Percentiles rank a stretch among this genome's conserved stretches.
phyloP scores from a whole-genome alignment of 164 flowering plant species.

The Stephania cephalantha region DNA sequence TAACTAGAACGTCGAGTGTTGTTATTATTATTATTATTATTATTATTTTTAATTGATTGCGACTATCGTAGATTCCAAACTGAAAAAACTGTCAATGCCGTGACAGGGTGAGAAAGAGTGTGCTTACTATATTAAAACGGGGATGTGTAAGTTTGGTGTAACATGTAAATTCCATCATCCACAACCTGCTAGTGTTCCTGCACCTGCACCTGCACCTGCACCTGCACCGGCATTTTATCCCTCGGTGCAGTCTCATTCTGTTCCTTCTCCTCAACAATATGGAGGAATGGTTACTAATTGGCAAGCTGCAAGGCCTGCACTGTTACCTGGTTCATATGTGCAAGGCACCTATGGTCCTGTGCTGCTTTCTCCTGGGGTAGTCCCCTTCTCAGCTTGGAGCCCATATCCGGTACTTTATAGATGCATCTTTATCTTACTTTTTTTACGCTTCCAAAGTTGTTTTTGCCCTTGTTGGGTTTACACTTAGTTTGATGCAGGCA shows the following conservation, averaged over 20 bases:
- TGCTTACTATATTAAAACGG: constrained; percentile 76
- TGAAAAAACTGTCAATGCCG: background rate
- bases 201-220: constrained; percentile 42
- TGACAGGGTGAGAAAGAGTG: constrained; percentile 96
- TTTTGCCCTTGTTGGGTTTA: background rate
- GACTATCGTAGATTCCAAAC: background rate
- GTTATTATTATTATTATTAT: background rate
- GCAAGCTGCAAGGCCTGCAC: constrained; percentile 64
- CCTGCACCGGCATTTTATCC: constrained; percentile 47
- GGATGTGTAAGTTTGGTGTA: constrained; percentile 84
- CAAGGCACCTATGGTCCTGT: constrained; percentile 72
- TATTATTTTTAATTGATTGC: background rate
- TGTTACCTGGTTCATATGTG: constrained; percentile 64
- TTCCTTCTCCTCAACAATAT: constrained; percentile 65
- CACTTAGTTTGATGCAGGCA: constrained; percentile 34
- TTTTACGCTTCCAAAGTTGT: background rate
- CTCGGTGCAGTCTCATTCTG: constrained; percentile 49
- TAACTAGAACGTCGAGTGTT: background rate
- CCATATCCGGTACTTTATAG: constrained; percentile 47
- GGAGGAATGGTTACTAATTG: constrained; percentile 48
- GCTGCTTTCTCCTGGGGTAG: constrained; percentile 57
- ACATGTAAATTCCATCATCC: constrained; percentile 98
- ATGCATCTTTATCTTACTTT: background rate
- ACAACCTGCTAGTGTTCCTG: constrained; percentile 40
- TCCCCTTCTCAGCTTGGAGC: constrained; percentile 65